These are phyloP conservation scores for Endoconidiophora polonica DNA, from an alignment of 2,329 filamentous ascomycete genomes.

Conservation along the genomic window DNA sequence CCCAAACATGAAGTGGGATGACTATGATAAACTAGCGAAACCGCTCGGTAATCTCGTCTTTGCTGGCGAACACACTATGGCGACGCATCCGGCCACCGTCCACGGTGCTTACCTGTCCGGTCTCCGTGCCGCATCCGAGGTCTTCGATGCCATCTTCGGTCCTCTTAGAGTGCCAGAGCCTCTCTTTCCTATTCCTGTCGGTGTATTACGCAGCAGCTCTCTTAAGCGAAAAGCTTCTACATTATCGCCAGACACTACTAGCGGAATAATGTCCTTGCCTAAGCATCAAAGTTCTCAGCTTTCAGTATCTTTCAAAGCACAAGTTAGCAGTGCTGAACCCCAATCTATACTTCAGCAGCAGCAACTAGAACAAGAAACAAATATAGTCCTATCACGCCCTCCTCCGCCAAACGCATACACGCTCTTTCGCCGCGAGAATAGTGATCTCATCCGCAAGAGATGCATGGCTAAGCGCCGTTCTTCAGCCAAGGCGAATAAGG, in stretches of 20 bases:
- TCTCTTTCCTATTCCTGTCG: conserved; percentile 40
- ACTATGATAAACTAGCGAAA: conserved; percentile 84
- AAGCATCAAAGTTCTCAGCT: conserved; percentile 15
- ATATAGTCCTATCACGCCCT: conserved; percentile 55
- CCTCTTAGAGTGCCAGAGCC: conserved; percentile 63
- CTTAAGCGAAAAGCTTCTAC: conserved; percentile 37
- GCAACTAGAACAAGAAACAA: conserved; percentile 42
- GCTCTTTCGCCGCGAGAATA: conserved; percentile 67
- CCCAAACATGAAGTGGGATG: conserved; percentile 61
- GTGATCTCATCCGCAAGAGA: conserved; percentile 40
- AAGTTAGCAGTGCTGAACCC: neutral
- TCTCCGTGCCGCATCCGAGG: conserved; percentile 71
- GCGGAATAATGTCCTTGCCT: neutral
- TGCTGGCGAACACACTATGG: conserved; percentile 90
- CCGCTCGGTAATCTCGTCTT: conserved; percentile 81
- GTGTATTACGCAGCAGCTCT: conserved; percentile 13
- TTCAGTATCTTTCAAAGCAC: neutral
- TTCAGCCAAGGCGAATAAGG: conserved; percentile 2
- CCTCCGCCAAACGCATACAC: conserved; percentile 72
- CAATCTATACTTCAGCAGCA: conserved; percentile 19
- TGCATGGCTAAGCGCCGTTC: conserved; percentile 33
- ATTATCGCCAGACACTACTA: too few species aligned
- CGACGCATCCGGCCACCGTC: conserved; percentile 89
- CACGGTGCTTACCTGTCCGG: conserved; percentile 94
- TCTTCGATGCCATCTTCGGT: conserved; percentile 65